These are phyloP conservation scores for Biancaea sappan DNA, from an alignment of 306 rosid genomes.

Conservation along the genomic window DNA sequence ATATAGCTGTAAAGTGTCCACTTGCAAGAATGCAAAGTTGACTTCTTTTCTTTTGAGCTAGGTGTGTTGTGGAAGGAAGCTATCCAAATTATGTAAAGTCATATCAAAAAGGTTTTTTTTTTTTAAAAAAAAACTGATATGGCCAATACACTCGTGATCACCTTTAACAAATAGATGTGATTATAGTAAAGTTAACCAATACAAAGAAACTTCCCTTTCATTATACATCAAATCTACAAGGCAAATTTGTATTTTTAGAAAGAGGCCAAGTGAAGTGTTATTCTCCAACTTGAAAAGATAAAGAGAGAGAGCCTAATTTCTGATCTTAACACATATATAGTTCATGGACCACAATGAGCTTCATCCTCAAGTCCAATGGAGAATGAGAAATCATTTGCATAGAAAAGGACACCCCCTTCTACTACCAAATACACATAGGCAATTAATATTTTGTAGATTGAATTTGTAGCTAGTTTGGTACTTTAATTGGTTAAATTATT, in stretches of 20 bases:
- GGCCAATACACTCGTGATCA: neutral
- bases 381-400: neutral
- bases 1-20: no score
- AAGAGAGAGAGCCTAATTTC: neutral
- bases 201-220: neutral
- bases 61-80: neutral
- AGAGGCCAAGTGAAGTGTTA: slow-evolving; percentile 25
- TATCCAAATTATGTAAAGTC: neutral
- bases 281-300: slow-evolving; percentile 10
- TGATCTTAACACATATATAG: neutral
- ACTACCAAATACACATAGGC: neutral
- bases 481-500: no score
- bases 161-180: neutral
- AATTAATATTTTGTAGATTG: no score
- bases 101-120: neutral
- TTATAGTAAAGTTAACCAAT: neutral
- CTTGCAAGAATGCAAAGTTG: neutral
- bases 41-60: neutral
- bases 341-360: slow-evolving; percentile 21
- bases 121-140: neutral
- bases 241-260: neutral
- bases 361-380: neutral
- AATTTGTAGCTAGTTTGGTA: no score
- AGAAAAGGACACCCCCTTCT: slow-evolving; percentile 33
- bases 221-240: no score